Evolutionary conservation across 106 monocot species (phyloP), one percentile per base, ranked within the genome.

Genomic region (Platanthera guangdongensis): DNA sequence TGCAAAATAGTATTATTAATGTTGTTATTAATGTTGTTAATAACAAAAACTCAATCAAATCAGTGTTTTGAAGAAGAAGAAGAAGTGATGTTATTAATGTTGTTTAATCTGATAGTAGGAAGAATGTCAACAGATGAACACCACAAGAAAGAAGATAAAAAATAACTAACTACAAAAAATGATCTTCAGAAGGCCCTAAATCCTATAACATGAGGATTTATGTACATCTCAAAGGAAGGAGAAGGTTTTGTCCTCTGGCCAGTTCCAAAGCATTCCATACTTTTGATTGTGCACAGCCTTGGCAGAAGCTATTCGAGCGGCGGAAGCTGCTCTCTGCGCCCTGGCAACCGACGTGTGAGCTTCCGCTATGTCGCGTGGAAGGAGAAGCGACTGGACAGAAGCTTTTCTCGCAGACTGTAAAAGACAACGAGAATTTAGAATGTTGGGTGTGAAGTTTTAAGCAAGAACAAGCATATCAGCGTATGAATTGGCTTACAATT

Each of bases 221-320:
- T 72, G 51, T 72, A 72, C 72, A 72, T 50, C 50, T 25, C 14
- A 45, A 4, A 1, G 70, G 46, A 72, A 3, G 22, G 51, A 51
- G 19, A 6, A 72, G 22, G 47, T 62, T 21, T 16, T 21, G 54
- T 52, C 77, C 14, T 53, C 82, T 22, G 73, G 77, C 21, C 52
- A 73, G 21, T 63, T 50, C 21, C 77, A 77, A 76, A 77, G 74
- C 51, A 73, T 82, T 5, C 82, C 82, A 9, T 77, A 60, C 77
- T 78, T 82, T 28, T 64, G 59, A 62, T 77, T 87, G 73, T 87
- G 84, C 50, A 82, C 87, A 8, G 87, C 87, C 71, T 84, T 87
- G 55, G 84, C 74, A 8, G 87, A 84, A 9, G 87, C 87, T 52
- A 87, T 82, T 62, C 87, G 71, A 70, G 87, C 87, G 7, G 87